These are phyloP conservation scores for Oropetium thomaeum DNA, from an alignment of 176 grass and related monocot genomes.

Conservation along the genomic window DNA sequence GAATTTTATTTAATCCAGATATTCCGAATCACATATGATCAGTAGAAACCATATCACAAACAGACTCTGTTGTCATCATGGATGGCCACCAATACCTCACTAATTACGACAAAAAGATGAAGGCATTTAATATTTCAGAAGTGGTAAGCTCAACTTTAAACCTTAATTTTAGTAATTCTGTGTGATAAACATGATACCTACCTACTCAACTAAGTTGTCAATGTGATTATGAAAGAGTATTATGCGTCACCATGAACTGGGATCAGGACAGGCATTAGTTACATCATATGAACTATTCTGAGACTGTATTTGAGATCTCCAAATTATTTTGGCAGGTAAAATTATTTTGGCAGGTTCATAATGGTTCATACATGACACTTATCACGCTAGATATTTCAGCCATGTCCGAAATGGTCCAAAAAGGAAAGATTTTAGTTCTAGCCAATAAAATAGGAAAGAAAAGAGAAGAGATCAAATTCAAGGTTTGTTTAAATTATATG, in stretches of 20 bases:
- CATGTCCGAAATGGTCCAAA: background rate
- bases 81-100: background rate
- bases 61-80: background rate
- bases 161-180: background rate
- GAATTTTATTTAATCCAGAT: background rate
- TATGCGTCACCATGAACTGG: too few relatives aligned
- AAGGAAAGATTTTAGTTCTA: background rate
- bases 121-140: background rate
- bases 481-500: background rate
- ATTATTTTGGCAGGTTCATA: conserved; percentile 14
- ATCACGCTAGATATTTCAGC: background rate
- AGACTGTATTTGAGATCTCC: background rate
- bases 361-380: background rate
- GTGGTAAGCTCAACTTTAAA: background rate
- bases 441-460: background rate
- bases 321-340: conserved; percentile 8
- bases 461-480: background rate
- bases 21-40: background rate
- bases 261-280: too few relatives aligned
- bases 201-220: too few relatives aligned
- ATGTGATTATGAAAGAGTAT: too few relatives aligned
- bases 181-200: background rate
- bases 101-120: conserved; percentile 15
- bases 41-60: background rate
- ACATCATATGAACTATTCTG: too few relatives aligned